These are phyloP conservation scores for Leavenworthia alabamica DNA, from an alignment of 345 rosid species.

Conservation along the genomic window DNA sequence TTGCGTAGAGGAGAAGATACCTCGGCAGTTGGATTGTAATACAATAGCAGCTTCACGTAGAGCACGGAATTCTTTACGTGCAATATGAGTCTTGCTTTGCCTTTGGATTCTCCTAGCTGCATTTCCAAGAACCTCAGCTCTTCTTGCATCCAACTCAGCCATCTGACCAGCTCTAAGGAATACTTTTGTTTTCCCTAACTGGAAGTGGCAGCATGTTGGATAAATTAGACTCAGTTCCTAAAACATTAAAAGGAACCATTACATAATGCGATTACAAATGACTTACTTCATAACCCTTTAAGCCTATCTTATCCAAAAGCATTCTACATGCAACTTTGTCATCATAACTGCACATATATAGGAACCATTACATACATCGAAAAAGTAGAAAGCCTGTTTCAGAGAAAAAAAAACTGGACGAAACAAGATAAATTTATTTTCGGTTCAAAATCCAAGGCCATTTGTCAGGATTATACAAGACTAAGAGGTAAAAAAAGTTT, in stretches of 20 bases:
- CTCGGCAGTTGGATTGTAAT: slow-evolving; percentile 84
- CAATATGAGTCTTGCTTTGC: slow-evolving; percentile 76
- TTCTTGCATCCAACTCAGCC: slow-evolving; percentile 98
- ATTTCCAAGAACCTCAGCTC: slow-evolving; percentile 96
- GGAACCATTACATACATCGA: slow-evolving; percentile 8
- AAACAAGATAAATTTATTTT: neutral
- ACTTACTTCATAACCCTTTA: slow-evolving; percentile 92
- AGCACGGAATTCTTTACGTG: slow-evolving; percentile 71
- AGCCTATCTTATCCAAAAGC: slow-evolving; percentile 87
- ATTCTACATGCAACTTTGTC: slow-evolving; percentile 87
- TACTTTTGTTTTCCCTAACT: slow-evolving; percentile 90
- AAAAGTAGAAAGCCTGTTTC: neutral
- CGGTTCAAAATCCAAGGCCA: neutral
- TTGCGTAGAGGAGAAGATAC: slow-evolving; percentile 35
- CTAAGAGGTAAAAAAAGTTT: neutral
- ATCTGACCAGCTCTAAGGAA: slow-evolving; percentile 99
- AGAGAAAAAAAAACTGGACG: neutral
- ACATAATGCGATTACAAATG: neutral
- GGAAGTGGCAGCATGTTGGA: slow-evolving; percentile 20
- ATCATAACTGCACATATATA: slow-evolving; percentile 55
- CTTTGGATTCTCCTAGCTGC: slow-evolving; percentile 94
- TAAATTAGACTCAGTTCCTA: neutral
- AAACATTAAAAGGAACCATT: slow-evolving; percentile 3
- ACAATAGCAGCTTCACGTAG: slow-evolving; percentile 71
- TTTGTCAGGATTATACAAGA: neutral